Evolutionary conservation across 1,284 basidiomycete species (phyloP), one percentile per base, ranked within the genome.

Genomic region (Moniliophthora roreri): DNA sequence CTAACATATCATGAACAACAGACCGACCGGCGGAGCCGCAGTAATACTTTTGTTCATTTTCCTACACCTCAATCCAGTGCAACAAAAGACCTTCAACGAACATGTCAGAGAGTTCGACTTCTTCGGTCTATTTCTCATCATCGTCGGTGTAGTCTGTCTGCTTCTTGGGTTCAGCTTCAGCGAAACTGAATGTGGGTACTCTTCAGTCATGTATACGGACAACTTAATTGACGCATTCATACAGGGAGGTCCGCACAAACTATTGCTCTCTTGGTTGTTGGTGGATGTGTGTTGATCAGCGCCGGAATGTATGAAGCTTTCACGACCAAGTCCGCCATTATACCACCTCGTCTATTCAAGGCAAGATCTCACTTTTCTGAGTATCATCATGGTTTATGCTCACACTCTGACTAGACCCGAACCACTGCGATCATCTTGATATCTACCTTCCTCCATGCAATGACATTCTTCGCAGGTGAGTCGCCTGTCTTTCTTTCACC

Each of bases 131-230:
- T 50, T 78, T 28, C 75, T 93, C 32, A 76, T 97, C 51, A 81
- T 95, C 50, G 71, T 69, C 1, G 89, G 89, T 0, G 81, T 91
- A 15, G 77, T 93, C 4, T 84, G 87, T 50, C 66, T 97, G 15
- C 78, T 97, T 15, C 73, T 96, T 10, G 94, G 94, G 0, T 94
- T 97, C 68, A 88, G 88, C 67, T 82, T 79, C 58, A 82, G 88
- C 60, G 84, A 91, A 66, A 80, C 75, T 0, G 73, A 70, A 54
- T 91, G 88, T 87, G 58, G 62, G 81, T 66, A 1, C 5, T 5
- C 32, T 48, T 28, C 24, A 6, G 8, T n/a, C 5, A 6, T 3
- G n/a, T n/a, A 6, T 28, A 2, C 40, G 23, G 1, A 15, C 8
- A n/a, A 21, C 52, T 40, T n/a, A n/a, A 9, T 7, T 24, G 13